Evolutionary conservation across 1,284 basidiomycete genomes (phyloP).

Genomic region (Melampsora americana): DNA sequence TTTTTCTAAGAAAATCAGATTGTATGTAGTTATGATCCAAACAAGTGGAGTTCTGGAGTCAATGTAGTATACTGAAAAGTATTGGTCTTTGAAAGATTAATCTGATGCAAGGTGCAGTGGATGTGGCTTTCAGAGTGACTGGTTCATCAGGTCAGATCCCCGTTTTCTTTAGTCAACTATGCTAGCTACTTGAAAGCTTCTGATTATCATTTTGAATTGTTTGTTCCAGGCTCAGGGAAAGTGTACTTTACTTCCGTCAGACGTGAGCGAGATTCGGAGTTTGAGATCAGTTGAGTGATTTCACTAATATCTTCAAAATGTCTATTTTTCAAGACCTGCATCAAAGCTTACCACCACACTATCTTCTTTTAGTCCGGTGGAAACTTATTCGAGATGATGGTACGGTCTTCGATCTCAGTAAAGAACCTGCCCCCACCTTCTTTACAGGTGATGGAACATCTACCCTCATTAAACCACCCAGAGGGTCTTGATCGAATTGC

Average conservation of each 20-base stretch:
- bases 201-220: neutral
- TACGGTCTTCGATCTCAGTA: constrained; percentile 13
- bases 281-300: constrained; percentile 40
- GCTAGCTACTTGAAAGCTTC: neutral
- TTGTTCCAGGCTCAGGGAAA: constrained; percentile 27
- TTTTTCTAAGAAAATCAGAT: neutral
- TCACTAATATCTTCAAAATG: neutral
- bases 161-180: constrained; percentile 7
- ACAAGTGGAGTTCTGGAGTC: neutral
- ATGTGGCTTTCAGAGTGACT: constrained; percentile 36
- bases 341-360: neutral
- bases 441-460: neutral
- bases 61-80: neutral
- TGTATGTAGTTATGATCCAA: neutral
- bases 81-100: constrained; percentile 11
- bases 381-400: constrained; percentile 43
- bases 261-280: constrained; percentile 27
- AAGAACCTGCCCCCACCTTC: neutral
- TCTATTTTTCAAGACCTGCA: neutral
- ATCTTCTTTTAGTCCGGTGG: constrained; percentile 30
- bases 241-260: constrained; percentile 38
- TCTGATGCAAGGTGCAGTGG: constrained; percentile 35
- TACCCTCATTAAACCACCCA: neutral
- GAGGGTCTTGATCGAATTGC: neutral
- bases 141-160: constrained; percentile 32